Percentiles rank a stretch among this genome's conserved stretches.
These are phyloP conservation scores for Acer saccharum DNA, from an alignment of 345 rosid species.

Conservation along the genomic window DNA sequence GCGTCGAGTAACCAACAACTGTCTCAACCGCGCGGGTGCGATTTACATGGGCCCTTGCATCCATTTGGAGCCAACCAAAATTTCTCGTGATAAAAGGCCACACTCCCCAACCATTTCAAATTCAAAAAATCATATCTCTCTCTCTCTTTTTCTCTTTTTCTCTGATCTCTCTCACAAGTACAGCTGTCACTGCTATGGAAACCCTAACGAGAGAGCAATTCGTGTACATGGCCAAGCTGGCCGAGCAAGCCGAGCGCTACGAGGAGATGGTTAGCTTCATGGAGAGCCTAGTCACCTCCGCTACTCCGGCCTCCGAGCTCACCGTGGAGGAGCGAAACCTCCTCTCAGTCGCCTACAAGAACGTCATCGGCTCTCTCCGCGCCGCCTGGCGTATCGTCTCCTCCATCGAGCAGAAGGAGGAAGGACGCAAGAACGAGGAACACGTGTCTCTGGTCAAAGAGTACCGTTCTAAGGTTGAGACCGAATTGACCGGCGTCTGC, in stretches of 20 bases:
- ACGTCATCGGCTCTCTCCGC: conserved; percentile 60
- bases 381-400: conserved; percentile 67
- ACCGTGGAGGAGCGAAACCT: conserved; percentile 64
- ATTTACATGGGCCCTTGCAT: not conserved
- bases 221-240: conserved; percentile 19
- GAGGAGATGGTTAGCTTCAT: conserved; percentile 20
- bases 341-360: conserved; percentile 64
- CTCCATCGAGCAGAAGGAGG: conserved; percentile 35
- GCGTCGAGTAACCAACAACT: not conserved
- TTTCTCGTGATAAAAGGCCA: not conserved
- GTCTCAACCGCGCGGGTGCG: not conserved
- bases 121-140: conserved; percentile 1
- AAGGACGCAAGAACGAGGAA: conserved; percentile 55
- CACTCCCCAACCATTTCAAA: conserved; percentile 25
- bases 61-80: conserved; percentile 16
- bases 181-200: not conserved
- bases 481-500: conserved; percentile 34
- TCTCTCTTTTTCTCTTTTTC: conserved; percentile 13
- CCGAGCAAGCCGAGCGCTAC: conserved; percentile 21
- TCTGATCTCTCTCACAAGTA: not conserved
- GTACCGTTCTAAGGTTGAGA: conserved; percentile 39
- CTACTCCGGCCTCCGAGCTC: conserved; percentile 35
- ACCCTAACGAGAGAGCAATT: conserved; percentile 17
- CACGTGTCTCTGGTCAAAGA: conserved; percentile 41
- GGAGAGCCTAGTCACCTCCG: conserved; percentile 16